Evolutionary conservation across 768 basidiomycete species (phyloP).

Genomic region (Psilocybe cyanescens): DNA sequence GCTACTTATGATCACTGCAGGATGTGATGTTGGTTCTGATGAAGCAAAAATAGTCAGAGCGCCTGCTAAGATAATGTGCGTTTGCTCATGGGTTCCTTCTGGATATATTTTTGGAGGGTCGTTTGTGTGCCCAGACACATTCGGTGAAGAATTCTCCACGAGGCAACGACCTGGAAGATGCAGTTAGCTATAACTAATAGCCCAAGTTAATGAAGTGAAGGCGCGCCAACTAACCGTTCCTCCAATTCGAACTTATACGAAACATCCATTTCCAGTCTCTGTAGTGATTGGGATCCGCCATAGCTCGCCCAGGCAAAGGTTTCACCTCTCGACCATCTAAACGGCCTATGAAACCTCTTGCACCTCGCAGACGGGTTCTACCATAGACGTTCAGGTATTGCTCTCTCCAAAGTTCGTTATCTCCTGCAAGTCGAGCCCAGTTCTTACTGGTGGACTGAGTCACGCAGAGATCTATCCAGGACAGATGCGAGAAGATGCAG

Average conservation of each 20-base stretch:
- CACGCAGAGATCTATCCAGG: slow-evolving; percentile 68
- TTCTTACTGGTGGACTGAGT: slow-evolving; percentile 64
- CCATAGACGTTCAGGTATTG: slow-evolving; percentile 71
- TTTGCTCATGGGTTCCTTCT: slow-evolving; percentile 3
- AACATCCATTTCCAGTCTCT: slow-evolving; percentile 90
- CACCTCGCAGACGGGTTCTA: slow-evolving; percentile 68
- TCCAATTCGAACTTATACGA: slow-evolving; percentile 83
- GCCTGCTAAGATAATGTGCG: slow-evolving; percentile 63
- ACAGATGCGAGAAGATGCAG: slow-evolving; percentile 72
- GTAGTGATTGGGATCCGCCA: slow-evolving; percentile 35
- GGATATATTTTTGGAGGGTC: background rate
- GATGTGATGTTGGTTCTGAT: slow-evolving; percentile 38
- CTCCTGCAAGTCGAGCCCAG: slow-evolving; percentile 68
- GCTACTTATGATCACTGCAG: background rate
- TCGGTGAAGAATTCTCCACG: slow-evolving; percentile 37
- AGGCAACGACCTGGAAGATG: slow-evolving; percentile 61
- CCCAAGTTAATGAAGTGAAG: slow-evolving; percentile 11
- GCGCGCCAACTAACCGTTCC: slow-evolving; percentile 54
- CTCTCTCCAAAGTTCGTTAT: slow-evolving; percentile 75
- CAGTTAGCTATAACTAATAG: slow-evolving; percentile 9
- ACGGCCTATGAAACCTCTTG: slow-evolving; percentile 60
- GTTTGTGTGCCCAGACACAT: slow-evolving; percentile 5
- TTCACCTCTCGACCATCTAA: slow-evolving; percentile 62
- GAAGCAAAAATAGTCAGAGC: slow-evolving; percentile 62
- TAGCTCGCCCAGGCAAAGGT: slow-evolving; percentile 59